These are phyloP conservation scores for Trichosporon ovoides DNA, from an alignment of 1,284 basidiomycete species.

Conservation along the genomic window DNA sequence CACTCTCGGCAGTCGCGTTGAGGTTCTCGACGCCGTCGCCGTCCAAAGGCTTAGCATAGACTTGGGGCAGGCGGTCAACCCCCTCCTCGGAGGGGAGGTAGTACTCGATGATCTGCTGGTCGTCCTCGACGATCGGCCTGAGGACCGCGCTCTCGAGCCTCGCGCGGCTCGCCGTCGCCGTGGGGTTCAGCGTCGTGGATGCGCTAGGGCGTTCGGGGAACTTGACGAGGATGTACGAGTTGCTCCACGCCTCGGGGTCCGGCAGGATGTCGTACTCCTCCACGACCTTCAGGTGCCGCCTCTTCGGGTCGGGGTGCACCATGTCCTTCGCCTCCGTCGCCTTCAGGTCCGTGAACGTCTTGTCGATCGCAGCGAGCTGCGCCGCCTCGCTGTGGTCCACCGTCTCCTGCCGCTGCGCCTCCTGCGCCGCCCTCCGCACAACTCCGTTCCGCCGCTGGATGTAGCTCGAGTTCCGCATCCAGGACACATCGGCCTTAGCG, in stretches of 20 bases:
- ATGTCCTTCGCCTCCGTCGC: slow-evolving; percentile 57
- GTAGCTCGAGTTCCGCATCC: slow-evolving; percentile 85
- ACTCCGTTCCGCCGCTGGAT: slow-evolving; percentile 55
- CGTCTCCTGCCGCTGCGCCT: slow-evolving; percentile 38
- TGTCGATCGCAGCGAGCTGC: slow-evolving; percentile 74
- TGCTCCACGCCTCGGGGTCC: slow-evolving; percentile 80
- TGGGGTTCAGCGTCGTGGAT: slow-evolving; percentile 68
- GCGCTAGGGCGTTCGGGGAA: slow-evolving; percentile 72
- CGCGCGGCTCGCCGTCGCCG: slow-evolving; percentile 46
- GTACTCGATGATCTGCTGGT: slow-evolving; percentile 82
- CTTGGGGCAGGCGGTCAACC: slow-evolving; percentile 27
- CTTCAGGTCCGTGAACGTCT: slow-evolving; percentile 66
- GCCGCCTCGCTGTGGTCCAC: slow-evolving; percentile 73
- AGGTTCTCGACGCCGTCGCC: slow-evolving; percentile 15
- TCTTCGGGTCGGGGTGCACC: slow-evolving; percentile 62
- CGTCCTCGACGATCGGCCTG: slow-evolving; percentile 70
- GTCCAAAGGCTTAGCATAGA: slow-evolving; percentile 25
- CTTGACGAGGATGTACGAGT: slow-evolving; percentile 79
- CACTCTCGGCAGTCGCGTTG: background rate
- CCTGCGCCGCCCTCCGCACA: slow-evolving; percentile 22
- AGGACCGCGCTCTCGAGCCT: slow-evolving; percentile 77
- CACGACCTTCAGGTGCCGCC: slow-evolving; percentile 67
- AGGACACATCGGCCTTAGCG: slow-evolving; percentile 60
- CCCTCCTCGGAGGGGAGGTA: slow-evolving; percentile 77
- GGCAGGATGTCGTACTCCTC: slow-evolving; percentile 80